Percentiles rank a stretch among this genome's conserved stretches.
phyloP scores from a whole-genome alignment of 1,284 basidiomycete genomes.

The Phlebopus sp. region DNA sequence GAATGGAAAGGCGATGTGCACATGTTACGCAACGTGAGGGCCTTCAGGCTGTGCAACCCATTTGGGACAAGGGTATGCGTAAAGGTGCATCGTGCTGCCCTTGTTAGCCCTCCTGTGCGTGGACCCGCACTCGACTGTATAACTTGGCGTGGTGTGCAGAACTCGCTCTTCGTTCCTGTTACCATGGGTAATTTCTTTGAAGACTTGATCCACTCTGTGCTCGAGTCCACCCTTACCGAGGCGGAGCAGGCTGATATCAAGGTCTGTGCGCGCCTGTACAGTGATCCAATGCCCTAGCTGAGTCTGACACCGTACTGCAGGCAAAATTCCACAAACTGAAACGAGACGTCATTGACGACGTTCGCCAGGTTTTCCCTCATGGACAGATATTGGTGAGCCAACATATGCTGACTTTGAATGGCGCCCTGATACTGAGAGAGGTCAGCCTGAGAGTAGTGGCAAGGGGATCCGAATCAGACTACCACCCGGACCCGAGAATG shows the following conservation, averaged over 20 bases:
- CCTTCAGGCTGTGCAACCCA: too few relatives aligned
- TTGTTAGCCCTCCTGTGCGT: too few relatives aligned
- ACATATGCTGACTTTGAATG: neutral
- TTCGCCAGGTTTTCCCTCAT: slow-evolving; percentile 28
- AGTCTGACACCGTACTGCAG: slow-evolving; percentile 7
- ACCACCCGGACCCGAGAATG: slow-evolving; percentile 19
- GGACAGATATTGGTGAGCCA: slow-evolving; percentile 28
- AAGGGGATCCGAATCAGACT: slow-evolving; percentile 26
- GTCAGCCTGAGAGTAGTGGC: slow-evolving; percentile 26
- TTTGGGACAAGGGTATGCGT: too few relatives aligned
- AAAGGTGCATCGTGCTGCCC: too few relatives aligned
- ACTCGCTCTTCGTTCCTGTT: neutral
- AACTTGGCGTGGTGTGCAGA: too few relatives aligned
- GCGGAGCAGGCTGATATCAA: slow-evolving; percentile 27
- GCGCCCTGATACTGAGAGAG: neutral
- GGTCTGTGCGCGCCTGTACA: slow-evolving; percentile 8
- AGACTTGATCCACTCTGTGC: slow-evolving; percentile 23
- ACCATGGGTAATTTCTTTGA: slow-evolving; percentile 32
- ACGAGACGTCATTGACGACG: slow-evolving; percentile 28
- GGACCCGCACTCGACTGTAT: too few relatives aligned
- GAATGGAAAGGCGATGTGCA: too few relatives aligned
- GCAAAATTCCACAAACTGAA: slow-evolving; percentile 32
- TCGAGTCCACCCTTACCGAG: slow-evolving; percentile 21
- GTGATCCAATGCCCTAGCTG: neutral
- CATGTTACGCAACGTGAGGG: too few relatives aligned